Conservation (phyloP, 306 rosid species). For the Hippophae rhamnoides region DNA sequence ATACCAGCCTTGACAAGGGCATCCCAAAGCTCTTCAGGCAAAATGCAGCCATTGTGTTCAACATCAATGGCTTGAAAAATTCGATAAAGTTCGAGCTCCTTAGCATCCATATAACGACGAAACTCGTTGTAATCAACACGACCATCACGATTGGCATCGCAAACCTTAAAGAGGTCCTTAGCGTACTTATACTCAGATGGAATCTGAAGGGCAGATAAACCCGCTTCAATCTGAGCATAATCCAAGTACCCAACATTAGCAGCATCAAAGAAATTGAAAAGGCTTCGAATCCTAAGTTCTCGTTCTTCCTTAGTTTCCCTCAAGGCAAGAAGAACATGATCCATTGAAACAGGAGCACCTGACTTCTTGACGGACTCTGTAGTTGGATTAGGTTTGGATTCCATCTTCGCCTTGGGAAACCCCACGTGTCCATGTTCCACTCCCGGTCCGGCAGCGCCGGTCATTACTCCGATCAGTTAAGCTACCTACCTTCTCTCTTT, state of each 20-base stretch:
- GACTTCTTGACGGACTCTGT: conserved; percentile 42
- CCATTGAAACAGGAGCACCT: conserved; percentile 59
- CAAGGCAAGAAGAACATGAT: conserved; percentile 73
- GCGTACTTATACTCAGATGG: conserved; percentile 83
- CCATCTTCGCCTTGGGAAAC: conserved; percentile 6
- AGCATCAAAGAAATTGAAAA: conserved; percentile 69
- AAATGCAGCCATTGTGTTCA: conserved; percentile 78
- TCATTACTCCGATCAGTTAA: background rate
- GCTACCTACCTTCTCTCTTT: too few species aligned
- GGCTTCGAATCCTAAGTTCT: conserved; percentile 50
- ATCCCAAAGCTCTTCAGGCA: conserved; percentile 94
- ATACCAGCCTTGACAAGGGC: conserved; percentile 85
- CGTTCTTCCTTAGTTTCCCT: conserved; percentile 79
- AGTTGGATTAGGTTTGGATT: conserved; percentile 9
- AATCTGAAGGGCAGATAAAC: conserved; percentile 71
- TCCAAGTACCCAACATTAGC: conserved; percentile 57
- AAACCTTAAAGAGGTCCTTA: conserved; percentile 63
- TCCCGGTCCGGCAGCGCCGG: conserved; percentile 19
- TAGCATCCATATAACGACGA: conserved; percentile 77
- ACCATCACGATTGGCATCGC: conserved; percentile 72
- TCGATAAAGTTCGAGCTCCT: conserved; percentile 84
- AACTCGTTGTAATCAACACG: conserved; percentile 69
- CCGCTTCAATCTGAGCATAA: conserved; percentile 60
- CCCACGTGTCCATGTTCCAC: conserved; percentile 15
- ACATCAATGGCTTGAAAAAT: conserved; percentile 95